These are phyloP conservation scores for Wakefieldia striispora DNA, from an alignment of 768 basidiomycete genomes.

Conservation along the genomic window DNA sequence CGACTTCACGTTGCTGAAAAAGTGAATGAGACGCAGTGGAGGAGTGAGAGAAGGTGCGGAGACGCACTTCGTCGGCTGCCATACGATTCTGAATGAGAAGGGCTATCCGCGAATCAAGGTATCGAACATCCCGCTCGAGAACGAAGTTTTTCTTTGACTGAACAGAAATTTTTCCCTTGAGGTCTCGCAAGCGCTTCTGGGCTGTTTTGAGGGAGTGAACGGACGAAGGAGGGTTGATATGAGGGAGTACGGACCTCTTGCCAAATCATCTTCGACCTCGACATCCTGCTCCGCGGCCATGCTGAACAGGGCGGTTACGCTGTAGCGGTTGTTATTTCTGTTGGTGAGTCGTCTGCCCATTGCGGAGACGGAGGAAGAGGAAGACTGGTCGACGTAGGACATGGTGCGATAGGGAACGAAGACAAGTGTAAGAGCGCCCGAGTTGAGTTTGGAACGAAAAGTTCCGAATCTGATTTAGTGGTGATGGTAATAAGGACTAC, in stretches of 20 bases:
- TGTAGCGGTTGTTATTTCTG: constrained; percentile 94
- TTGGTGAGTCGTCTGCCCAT: constrained; percentile 79
- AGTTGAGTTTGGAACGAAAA: constrained; percentile 8
- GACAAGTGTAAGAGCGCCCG: not conserved
- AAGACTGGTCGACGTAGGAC: constrained; percentile 62
- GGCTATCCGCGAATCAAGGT: constrained; percentile 95
- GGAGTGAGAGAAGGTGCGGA: not conserved
- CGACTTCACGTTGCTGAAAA: constrained; percentile 87
- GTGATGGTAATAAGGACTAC: not conserved
- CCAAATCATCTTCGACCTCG: constrained; percentile 95
- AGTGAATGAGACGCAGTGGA: constrained; percentile 9
- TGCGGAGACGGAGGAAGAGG: constrained; percentile 64
- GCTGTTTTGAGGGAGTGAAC: constrained; percentile 45
- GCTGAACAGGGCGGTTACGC: constrained; percentile 92
- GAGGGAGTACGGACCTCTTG: constrained; percentile 62
- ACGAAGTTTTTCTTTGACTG: constrained; percentile 99
- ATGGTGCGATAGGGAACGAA: constrained; percentile 28
- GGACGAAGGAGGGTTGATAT: not conserved
- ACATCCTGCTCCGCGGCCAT: constrained; percentile 99
- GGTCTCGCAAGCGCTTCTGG: constrained; percentile 93
- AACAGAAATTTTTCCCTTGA: constrained; percentile 95
- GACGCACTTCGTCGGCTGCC: constrained; percentile 87
- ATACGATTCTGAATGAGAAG: constrained; percentile 97
- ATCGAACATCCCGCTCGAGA: constrained; percentile 96
- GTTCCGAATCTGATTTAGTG: constrained; percentile 4